Conservation (phyloP, 257 asterid genomes). For the Solanum piurae region DNA sequence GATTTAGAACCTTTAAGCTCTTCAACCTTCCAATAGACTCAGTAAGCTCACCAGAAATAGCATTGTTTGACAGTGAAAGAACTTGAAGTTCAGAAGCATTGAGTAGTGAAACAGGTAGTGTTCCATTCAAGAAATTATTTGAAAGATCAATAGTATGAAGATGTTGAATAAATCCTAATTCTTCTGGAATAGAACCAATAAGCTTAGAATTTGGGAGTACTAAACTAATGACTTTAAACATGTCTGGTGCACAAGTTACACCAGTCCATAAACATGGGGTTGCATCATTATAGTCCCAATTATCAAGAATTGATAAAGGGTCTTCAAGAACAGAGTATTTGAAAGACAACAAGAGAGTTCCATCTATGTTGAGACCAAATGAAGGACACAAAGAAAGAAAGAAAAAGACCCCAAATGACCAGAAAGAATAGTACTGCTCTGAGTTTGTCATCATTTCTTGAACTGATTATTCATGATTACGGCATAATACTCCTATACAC, state of each 20-base stretch:
- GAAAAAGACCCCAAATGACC: constrained; percentile 11
- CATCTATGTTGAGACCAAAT: constrained; percentile 54
- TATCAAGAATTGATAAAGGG: constrained; percentile 67
- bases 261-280: constrained; percentile 81
- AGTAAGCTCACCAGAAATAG: constrained; percentile 40
- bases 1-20: constrained; percentile 32
- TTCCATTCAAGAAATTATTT: constrained; percentile 53
- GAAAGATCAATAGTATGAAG: constrained; percentile 59
- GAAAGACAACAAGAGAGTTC: constrained; percentile 66
- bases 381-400: constrained; percentile 29
- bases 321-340: constrained; percentile 66
- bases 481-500: constrained; percentile 11
- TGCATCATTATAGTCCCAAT: constrained; percentile 66
- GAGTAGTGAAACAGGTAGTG: constrained; percentile 51
- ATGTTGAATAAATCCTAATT: constrained; percentile 54
- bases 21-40: constrained; percentile 5
- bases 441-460: constrained; percentile 24
- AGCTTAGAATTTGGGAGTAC: constrained; percentile 50
- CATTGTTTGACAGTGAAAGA: constrained; percentile 40
- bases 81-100: constrained; percentile 44
- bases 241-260: constrained; percentile 41
- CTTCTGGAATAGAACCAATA: constrained; percentile 53
- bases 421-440: not conserved
- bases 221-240: constrained; percentile 30
- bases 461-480: constrained; percentile 2